phyloP scores from a whole-genome alignment of 805 yeast species.

The Candida caryicola region DNA sequence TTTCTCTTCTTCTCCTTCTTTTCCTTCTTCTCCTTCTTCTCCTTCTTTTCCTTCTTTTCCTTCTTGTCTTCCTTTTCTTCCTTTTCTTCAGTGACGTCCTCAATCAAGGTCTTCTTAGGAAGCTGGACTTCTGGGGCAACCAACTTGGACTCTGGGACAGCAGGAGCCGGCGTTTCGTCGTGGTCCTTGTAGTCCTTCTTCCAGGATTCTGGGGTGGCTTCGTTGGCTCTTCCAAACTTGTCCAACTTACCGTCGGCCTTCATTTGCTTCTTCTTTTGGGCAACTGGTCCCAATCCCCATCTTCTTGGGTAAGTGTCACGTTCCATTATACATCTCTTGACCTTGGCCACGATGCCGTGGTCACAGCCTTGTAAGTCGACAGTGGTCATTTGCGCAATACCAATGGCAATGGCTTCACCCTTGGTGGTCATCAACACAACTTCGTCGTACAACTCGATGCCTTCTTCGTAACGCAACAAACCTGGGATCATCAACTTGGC shows the following conservation, averaged over 20 bases:
- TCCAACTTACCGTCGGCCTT: conserved; percentile 96
- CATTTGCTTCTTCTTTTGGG: conserved; percentile 96
- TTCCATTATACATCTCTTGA: conserved; percentile 99
- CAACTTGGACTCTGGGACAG: conserved; percentile 54
- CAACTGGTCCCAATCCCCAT: conserved; percentile 99
- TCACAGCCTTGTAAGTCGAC: conserved; percentile 95
- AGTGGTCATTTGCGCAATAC: conserved; percentile 98
- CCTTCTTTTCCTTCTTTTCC: conserved; percentile 35
- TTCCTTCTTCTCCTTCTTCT: conserved; percentile 51
- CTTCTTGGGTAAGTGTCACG: conserved; percentile 98
- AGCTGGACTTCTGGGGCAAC: conserved; percentile 43
- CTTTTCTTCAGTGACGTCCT: conserved; percentile 35
- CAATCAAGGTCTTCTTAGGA: conserved; percentile 51
- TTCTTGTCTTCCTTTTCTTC: conserved; percentile 22
- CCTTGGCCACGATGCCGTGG: conserved; percentile 98
- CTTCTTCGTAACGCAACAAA: conserved; percentile 93
- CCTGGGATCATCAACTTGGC: conserved; percentile 99
- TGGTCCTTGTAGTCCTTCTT: conserved; percentile 77
- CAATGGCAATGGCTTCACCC: conserved; percentile 99
- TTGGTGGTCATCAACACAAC: conserved; percentile 97
- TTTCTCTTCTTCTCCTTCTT: conserved; percentile 61
- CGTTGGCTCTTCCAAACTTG: conserved; percentile 90
- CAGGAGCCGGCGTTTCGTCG: conserved; percentile 56
- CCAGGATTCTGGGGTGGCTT: conserved; percentile 92
- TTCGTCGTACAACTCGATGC: conserved; percentile 95